Percentiles rank a stretch among this genome's conserved stretches.
These are phyloP conservation scores for Termitomyces sp. DNA, from an alignment of 768 basidiomycete genomes.

Conservation along the genomic window DNA sequence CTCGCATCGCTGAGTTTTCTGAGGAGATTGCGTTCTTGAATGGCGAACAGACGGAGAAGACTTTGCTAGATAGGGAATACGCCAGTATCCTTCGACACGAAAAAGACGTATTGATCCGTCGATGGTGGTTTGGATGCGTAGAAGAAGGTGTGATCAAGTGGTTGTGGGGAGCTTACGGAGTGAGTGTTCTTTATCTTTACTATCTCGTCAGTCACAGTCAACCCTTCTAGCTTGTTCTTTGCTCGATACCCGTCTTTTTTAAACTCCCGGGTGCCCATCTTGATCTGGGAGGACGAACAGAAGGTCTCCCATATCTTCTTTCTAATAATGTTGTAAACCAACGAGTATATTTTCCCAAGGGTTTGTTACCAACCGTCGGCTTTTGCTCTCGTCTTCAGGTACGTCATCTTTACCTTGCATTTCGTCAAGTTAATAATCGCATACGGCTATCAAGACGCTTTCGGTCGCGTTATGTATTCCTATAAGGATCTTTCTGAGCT, in stretches of 20 bases:
- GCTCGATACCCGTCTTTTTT: constrained; percentile 93
- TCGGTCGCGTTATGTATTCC: constrained; percentile 94
- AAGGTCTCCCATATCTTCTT: constrained; percentile 45
- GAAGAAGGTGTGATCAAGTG: constrained; percentile 97
- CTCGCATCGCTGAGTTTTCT: constrained; percentile 81
- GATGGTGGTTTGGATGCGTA: constrained; percentile 87
- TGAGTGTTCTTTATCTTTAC: constrained; percentile 10
- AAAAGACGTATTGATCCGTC: constrained; percentile 67
- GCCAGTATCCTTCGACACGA: constrained; percentile 82
- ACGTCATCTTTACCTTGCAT: constrained; percentile 9
- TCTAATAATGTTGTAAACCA: not conserved
- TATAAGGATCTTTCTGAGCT: constrained; percentile 96
- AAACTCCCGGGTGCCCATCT: constrained; percentile 65
- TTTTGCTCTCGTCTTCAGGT: constrained; percentile 85
- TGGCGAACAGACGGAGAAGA: constrained; percentile 87
- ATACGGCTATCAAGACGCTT: constrained; percentile 58
- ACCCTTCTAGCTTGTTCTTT: constrained; percentile 61
- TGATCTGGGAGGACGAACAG: constrained; percentile 85
- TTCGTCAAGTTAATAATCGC: not conserved
- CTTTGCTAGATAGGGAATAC: constrained; percentile 86
- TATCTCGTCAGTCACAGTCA: not conserved
- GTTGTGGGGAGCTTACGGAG: constrained; percentile 94
- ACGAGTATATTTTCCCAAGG: constrained; percentile 36
- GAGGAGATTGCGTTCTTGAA: constrained; percentile 88
- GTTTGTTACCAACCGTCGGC: constrained; percentile 93